phyloP scores from a whole-genome alignment of 2,329 filamentous ascomycete species.

The Ustilaginoidea virens region DNA sequence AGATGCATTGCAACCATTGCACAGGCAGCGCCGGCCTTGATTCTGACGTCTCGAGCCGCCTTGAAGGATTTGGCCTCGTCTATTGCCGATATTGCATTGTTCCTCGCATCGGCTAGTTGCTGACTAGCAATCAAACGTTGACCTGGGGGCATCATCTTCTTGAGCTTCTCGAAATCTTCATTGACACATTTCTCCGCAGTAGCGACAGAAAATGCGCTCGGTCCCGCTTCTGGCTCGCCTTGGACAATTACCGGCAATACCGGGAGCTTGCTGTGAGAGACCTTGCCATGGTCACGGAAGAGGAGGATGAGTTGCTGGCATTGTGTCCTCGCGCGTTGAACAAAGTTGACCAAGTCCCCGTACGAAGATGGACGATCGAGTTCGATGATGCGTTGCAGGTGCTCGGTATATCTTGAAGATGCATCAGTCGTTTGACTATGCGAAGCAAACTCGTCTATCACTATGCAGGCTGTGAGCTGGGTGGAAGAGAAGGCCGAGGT shows the following conservation, averaged over 20 bases:
- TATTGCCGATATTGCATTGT: constrained; percentile 55
- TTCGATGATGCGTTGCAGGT: constrained; percentile 64
- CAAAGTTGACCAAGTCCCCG: constrained; percentile 75
- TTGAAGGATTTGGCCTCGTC: constrained; percentile 68
- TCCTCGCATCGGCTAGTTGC: constrained; percentile 62
- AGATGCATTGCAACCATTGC: constrained; percentile 77
- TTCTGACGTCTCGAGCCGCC: constrained; percentile 66
- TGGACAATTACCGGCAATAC: constrained; percentile 81
- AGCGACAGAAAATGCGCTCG: constrained; percentile 75
- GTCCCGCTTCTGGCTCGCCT: constrained; percentile 80
- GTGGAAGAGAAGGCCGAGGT: constrained; percentile 67
- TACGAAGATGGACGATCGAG: constrained; percentile 70
- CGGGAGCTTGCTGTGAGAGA: constrained; percentile 60
- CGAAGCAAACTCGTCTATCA: constrained; percentile 79
- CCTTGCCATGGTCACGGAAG: constrained; percentile 82
- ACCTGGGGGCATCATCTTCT: constrained; percentile 75
- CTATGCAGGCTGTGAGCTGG: constrained; percentile 67
- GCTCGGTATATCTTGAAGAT: constrained; percentile 37
- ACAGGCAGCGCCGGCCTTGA: constrained; percentile 74
- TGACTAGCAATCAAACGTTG: constrained; percentile 74
- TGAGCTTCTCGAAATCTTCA: constrained; percentile 75
- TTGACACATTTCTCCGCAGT: constrained; percentile 80
- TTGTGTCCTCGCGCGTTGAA: constrained; percentile 80
- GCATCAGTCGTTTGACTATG: constrained; percentile 28
- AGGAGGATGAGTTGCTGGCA: constrained; percentile 81